Evolutionary conservation across 768 basidiomycete genomes (phyloP), one percentile per base, ranked within the genome.

Genomic region (Lactarius hengduanensis): DNA sequence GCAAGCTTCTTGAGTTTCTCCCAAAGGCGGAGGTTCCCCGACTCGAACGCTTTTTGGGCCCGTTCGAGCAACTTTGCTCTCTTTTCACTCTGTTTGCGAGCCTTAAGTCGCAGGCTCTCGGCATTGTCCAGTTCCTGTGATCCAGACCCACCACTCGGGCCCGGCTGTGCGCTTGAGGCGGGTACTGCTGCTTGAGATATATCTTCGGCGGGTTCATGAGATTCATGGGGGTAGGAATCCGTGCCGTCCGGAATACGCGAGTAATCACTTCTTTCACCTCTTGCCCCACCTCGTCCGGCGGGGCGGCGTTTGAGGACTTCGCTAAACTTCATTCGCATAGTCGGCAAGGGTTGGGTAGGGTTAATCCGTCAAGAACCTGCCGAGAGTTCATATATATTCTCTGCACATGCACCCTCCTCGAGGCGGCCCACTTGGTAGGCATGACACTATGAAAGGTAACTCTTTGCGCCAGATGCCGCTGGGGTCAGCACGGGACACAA

Each of bases 281-380:
- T 59, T 38, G n/a, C 40, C 41, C 41, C 15, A n/a, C 58, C 58
- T 16, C 58, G 40, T 38, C 22, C 26, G 22, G 36, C 10, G 26
- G 36, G 61, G 26, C 26, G 50, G 22, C 22, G 50, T 53, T 53
- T 53, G 50, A 53, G 50, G 26, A 53, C n/a, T 53, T 53, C 26
- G 13, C 50, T 59, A 18, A 59, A 43, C 8, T 43, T 43, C 58
- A 30, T 59, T 28, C 40, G 58, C 55, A 34, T 56, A n/a, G 55
- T 34, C 11, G 55, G 15, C 20, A 5, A 7, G 20, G n/a, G 15
- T 59, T 59, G 28, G 58, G 16, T 56, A 18, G 41, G 11, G n/a
- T 26, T 9, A 53, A 50, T 11, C 13, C 15, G 13, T 13, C 50
- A 4, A 28, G 22, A 13, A 22, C 41, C 16, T 15, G 18, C 26